A percentile compares a stretch with the other conserved stretches of the same genome.
Conservation (phyloP, 805 yeast species). For the Hyphopichia homilentoma region DNA sequence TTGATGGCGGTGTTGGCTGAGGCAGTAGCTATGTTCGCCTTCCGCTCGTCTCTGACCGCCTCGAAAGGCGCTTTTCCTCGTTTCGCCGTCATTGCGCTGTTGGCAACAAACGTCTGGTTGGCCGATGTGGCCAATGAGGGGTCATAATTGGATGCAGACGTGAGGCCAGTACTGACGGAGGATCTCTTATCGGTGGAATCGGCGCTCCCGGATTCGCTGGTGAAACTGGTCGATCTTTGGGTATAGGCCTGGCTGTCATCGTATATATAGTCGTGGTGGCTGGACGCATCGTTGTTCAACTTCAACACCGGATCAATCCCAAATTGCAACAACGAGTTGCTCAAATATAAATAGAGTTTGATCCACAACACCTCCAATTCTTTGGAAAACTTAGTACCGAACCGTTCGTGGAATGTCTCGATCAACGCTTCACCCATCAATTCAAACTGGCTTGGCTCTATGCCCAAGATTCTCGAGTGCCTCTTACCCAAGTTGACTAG, state of each 20-base stretch:
- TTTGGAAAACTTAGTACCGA: slow-evolving; percentile 47
- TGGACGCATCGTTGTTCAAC: slow-evolving; percentile 8
- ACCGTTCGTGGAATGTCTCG: slow-evolving; percentile 65
- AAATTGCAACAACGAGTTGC: slow-evolving; percentile 62
- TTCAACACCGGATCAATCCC: slow-evolving; percentile 49
- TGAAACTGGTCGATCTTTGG: neutral
- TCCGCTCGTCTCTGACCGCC: neutral
- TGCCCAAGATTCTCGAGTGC: slow-evolving; percentile 71
- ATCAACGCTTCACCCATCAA: slow-evolving; percentile 71
- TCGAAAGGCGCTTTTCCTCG: neutral
- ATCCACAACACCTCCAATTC: slow-evolving; percentile 72
- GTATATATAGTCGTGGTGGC: neutral
- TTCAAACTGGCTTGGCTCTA: slow-evolving; percentile 64
- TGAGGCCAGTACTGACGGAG: slow-evolving; percentile 1
- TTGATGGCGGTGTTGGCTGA: slow-evolving; percentile 5
- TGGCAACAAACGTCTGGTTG: too few species aligned
- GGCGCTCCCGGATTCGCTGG: neutral
- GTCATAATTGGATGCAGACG: neutral
- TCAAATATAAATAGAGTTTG: slow-evolving; percentile 61
- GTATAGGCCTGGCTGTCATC: neutral
- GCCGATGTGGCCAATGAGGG: neutral
- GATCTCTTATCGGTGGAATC: neutral
- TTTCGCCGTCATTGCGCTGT: neutral
- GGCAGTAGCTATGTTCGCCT: neutral
- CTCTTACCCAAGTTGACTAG: slow-evolving; percentile 64